A percentile compares a stretch with the other conserved stretches of the same genome.
phyloP scores from a whole-genome alignment of 2,329 filamentous ascomycete genomes.

The Aspergillus terreus region DNA sequence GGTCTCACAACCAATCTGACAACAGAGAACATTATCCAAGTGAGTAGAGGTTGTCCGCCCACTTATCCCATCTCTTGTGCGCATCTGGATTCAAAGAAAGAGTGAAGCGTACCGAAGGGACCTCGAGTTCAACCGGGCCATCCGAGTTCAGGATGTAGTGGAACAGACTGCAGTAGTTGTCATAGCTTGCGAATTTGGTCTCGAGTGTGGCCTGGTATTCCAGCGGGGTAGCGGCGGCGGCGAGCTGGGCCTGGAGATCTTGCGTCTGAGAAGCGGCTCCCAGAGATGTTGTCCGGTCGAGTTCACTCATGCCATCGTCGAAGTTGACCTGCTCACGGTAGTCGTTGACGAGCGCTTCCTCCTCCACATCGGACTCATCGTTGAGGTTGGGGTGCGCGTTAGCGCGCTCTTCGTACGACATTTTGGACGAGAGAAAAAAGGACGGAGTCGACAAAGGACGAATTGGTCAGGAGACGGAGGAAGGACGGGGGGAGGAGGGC shows the following conservation, averaged over 20 bases:
- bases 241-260: slow-evolving; percentile 89
- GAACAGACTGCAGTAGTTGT: slow-evolving; percentile 98
- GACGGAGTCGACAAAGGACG: slow-evolving; percentile 10
- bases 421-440: slow-evolving; percentile 26
- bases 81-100: background rate
- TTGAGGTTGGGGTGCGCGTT: slow-evolving; percentile 47
- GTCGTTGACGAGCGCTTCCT: slow-evolving; percentile 92
- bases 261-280: slow-evolving; percentile 72
- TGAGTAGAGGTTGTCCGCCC: too few relatives aligned
- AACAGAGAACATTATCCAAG: background rate
- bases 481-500: slow-evolving; percentile 17
- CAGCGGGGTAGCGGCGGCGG: slow-evolving; percentile 86
- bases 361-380: slow-evolving; percentile 90
- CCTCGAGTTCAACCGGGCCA: slow-evolving; percentile 94
- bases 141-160: slow-evolving; percentile 99
- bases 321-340: slow-evolving; percentile 96
- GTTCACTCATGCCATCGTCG: slow-evolving; percentile 77
- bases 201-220: slow-evolving; percentile 95
- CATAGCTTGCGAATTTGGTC: slow-evolving; percentile 97
- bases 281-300: slow-evolving; percentile 69
- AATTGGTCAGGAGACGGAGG: slow-evolving; percentile 16
- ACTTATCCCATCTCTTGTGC: too few relatives aligned
- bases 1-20: slow-evolving; percentile 1
- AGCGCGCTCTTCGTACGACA: slow-evolving; percentile 45
- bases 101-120: slow-evolving; percentile 73